A percentile compares a stretch with the other conserved stretches of the same genome.
phyloP scores from a whole-genome alignment of 805 yeast genomes.

The Metschnikowia colocasiae region DNA sequence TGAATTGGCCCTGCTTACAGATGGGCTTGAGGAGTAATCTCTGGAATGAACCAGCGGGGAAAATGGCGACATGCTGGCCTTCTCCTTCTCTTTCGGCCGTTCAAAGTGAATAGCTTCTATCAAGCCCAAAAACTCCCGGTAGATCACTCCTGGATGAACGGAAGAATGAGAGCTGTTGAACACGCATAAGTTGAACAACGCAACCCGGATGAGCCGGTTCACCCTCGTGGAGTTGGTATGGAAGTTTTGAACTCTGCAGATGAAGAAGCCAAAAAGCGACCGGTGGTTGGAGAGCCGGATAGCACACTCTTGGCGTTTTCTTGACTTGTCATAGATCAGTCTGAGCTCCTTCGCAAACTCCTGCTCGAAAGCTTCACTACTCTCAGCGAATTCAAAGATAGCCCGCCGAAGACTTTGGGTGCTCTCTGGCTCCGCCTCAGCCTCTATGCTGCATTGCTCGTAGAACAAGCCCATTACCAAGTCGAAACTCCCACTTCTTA shows the following conservation, averaged over 20 bases:
- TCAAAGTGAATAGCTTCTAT: conserved; percentile 2
- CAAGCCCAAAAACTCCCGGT: conserved; percentile 1
- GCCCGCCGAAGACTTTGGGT: conserved; percentile 6
- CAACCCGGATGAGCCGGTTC: conserved; percentile 10
- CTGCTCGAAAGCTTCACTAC: conserved; percentile 7
- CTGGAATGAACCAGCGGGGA: background rate
- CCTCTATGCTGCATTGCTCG: conserved; percentile 1
- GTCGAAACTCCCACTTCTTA: conserved; percentile 9
- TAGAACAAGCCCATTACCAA: conserved; percentile 13
- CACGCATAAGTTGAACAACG: conserved; percentile 5
- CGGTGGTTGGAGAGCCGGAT: conserved; percentile 6
- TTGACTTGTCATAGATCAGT: conserved; percentile 3
- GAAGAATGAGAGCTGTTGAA: conserved; percentile 9
- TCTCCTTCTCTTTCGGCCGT: background rate
- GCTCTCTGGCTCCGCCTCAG: conserved; percentile 1
- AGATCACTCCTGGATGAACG: conserved; percentile 3
- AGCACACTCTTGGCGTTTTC: conserved; percentile 3
- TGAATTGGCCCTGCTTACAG: background rate
- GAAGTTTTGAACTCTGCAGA: conserved; percentile 5
- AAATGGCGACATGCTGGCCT: background rate
- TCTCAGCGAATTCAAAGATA: conserved; percentile 6
- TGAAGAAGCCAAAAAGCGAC: conserved; percentile 11
- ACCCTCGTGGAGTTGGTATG: conserved; percentile 10
- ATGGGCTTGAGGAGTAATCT: background rate
- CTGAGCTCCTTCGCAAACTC: conserved; percentile 11